These are phyloP conservation scores for Melastoma candidum DNA, from an alignment of 441 rosid genomes.

Conservation along the genomic window DNA sequence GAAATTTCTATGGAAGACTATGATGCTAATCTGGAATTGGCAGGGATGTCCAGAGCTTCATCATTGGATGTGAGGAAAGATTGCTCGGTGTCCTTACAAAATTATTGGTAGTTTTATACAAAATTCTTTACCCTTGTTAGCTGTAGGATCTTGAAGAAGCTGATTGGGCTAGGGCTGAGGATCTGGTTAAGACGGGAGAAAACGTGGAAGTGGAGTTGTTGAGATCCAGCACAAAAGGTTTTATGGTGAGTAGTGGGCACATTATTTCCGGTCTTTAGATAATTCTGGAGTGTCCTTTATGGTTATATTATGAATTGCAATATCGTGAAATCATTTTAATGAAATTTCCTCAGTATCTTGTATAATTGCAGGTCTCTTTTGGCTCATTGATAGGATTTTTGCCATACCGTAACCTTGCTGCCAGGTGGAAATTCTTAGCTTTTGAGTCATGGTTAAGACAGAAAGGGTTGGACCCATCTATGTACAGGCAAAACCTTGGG, in stretches of 20 bases:
- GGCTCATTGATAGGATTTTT: conserved; percentile 80
- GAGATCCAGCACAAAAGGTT: conserved; percentile 72
- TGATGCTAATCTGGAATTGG: too few relatives aligned
- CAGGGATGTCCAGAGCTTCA: too few relatives aligned
- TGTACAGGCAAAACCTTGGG: conserved; percentile 55
- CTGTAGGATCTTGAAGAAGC: conserved; percentile 43
- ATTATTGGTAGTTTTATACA: conserved; percentile 9
- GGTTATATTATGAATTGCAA: conserved; percentile 12
- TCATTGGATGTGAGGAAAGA: too few relatives aligned
- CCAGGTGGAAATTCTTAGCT: conserved; percentile 74
- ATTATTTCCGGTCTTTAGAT: not conserved
- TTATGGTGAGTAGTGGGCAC: conserved; percentile 44
- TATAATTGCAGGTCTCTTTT: conserved; percentile 58
- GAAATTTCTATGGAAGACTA: too few relatives aligned
- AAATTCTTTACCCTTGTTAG: conserved; percentile 13
- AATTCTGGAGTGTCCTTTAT: conserved; percentile 8
- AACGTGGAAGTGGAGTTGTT: conserved; percentile 66
- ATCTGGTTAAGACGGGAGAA: conserved; percentile 41
- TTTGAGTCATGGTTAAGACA: conserved; percentile 88
- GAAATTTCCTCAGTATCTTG: conserved; percentile 4
- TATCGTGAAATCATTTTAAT: not conserved
- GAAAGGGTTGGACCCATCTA: conserved; percentile 79
- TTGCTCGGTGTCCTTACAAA: too few relatives aligned
- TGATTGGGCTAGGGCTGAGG: conserved; percentile 71
- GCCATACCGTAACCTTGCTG: conserved; percentile 74